A percentile compares a stretch with the other conserved stretches of the same genome.
Conservation (phyloP, 2,329 filamentous ascomycete species). For the Aspergillus thermomutatus region DNA sequence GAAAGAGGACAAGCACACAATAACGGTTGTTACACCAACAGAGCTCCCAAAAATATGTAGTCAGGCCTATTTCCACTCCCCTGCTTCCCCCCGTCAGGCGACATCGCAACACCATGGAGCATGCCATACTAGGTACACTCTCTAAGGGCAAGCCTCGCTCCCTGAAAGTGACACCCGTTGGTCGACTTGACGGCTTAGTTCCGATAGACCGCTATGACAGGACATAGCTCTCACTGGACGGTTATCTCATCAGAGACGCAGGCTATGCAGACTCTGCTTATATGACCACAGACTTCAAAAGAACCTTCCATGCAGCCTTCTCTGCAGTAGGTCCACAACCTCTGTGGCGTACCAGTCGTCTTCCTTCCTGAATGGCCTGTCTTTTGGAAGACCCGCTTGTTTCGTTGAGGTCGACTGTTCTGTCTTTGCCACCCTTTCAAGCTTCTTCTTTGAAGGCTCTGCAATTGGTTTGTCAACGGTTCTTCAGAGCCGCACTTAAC, state of each 20-base stretch:
- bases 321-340: conserved; percentile 23
- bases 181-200: conserved; percentile 7
- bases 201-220: conserved; percentile 15
- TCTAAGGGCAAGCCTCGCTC: conserved; percentile 10
- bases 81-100: conserved; percentile 10
- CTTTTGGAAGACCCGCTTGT: not conserved
- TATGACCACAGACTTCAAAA: conserved; percentile 11
- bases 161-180: conserved; percentile 14
- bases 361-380: conserved; percentile 2
- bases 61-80: conserved; percentile 4
- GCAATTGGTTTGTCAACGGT: not conserved
- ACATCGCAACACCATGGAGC: conserved; percentile 1
- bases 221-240: not conserved
- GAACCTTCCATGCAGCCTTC: conserved; percentile 35
- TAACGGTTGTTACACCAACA: not conserved
- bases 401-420: not conserved
- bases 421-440: not conserved
- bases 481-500: not conserved
- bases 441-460: not conserved
- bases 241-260: not conserved
- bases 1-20: not conserved
- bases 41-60: conserved; percentile 1
- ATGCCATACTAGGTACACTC: not conserved
- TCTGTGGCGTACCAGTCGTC: conserved; percentile 15
- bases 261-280: conserved; percentile 6